Evolutionary conservation across 495 filamentous ascomycete genomes (phyloP).

Genomic region (Staphylotrichum tortipilum): DNA sequence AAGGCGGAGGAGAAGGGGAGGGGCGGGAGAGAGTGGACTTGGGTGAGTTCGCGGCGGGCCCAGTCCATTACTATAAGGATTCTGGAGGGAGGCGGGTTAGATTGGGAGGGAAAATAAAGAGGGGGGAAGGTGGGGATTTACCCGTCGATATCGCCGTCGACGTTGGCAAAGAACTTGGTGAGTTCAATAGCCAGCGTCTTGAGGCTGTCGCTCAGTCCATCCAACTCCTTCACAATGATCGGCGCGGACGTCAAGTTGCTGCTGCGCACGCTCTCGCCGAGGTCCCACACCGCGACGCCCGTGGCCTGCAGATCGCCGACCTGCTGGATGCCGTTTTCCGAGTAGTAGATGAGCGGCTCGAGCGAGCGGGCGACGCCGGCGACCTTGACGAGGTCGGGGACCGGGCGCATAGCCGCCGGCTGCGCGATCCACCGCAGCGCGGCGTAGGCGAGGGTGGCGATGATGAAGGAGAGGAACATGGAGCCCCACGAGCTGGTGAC

Average conservation of each 20-base stretch:
- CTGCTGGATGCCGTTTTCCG: conserved; percentile 76
- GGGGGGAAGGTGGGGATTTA: conserved; percentile 17
- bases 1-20: conserved; percentile 55
- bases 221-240: conserved; percentile 74
- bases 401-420: conserved; percentile 55
- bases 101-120: not conserved
- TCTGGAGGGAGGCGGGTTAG: conserved; percentile 27
- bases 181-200: conserved; percentile 74
- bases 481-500: conserved; percentile 59
- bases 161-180: conserved; percentile 81
- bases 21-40: conserved; percentile 40
- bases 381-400: conserved; percentile 83
- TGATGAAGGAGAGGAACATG: conserved; percentile 46
- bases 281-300: conserved; percentile 83
- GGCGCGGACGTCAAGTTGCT: conserved; percentile 84
- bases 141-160: conserved; percentile 83
- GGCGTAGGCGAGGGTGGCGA: conserved; percentile 49
- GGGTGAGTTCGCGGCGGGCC: conserved; percentile 70
- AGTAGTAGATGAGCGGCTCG: conserved; percentile 86
- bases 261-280: conserved; percentile 77
- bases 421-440: conserved; percentile 58
- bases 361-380: conserved; percentile 80
- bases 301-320: conserved; percentile 81
- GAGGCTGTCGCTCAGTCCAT: conserved; percentile 71
- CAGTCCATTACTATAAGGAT: conserved; percentile 93